Percentiles rank a stretch among this genome's conserved stretches.
These are phyloP conservation scores for Apiospora sp. DNA, from an alignment of 2,329 filamentous ascomycete genomes.

Conservation along the genomic window DNA sequence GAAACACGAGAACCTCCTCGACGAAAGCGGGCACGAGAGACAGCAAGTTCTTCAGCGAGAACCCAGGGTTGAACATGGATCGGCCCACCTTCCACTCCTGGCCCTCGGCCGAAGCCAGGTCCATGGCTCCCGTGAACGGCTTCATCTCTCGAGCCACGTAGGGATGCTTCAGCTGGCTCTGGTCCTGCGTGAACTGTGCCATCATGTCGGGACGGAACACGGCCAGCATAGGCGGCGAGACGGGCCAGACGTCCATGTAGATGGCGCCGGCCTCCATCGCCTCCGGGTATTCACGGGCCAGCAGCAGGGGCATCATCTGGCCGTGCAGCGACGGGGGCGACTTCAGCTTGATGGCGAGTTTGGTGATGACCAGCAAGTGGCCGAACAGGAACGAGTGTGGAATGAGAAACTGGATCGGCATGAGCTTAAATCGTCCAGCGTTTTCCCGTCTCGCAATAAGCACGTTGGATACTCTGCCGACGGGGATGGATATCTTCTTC, in stretches of 20 bases:
- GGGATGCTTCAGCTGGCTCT: constrained; percentile 42
- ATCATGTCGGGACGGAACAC: constrained; percentile 44
- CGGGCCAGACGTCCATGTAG: constrained; percentile 50
- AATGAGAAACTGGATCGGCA: constrained; percentile 25
- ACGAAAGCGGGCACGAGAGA: constrained; percentile 40
- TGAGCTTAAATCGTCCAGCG: background rate
- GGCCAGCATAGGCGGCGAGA: constrained; percentile 43
- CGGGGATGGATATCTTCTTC: background rate
- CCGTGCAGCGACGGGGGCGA: constrained; percentile 36
- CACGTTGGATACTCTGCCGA: background rate
- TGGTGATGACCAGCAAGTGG: constrained; percentile 35
- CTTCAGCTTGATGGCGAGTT: constrained; percentile 36
- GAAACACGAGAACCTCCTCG: constrained; percentile 36
- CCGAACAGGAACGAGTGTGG: constrained; percentile 42
- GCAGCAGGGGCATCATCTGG: constrained; percentile 34
- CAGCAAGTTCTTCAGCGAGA: constrained; percentile 43
- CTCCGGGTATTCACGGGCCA: constrained; percentile 42
- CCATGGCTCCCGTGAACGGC: constrained; percentile 38
- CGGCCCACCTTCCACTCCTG: constrained; percentile 36
- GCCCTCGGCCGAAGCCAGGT: constrained; percentile 45
- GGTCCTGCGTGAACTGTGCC: constrained; percentile 43
- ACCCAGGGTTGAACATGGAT: constrained; percentile 46
- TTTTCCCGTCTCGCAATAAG: background rate
- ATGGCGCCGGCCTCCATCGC: constrained; percentile 38
- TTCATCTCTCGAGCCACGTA: constrained; percentile 33